A percentile compares a stretch with the other conserved stretches of the same genome.
Conservation (phyloP, 768 basidiomycete species). For the Kwoniella mangroviensis region DNA sequence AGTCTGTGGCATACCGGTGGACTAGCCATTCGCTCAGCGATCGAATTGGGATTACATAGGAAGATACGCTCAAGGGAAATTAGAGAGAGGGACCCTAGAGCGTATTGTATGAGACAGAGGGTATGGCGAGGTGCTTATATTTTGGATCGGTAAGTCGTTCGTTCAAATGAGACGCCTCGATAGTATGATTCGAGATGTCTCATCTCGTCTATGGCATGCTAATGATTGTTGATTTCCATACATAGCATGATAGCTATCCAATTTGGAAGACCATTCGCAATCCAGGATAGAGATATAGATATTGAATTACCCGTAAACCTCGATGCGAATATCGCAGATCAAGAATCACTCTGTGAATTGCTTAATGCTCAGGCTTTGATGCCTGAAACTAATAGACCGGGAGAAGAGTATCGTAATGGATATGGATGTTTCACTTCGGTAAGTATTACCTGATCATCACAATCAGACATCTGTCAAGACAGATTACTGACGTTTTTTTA, state of each 20-base stretch:
- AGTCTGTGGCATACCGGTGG: constrained; percentile 20
- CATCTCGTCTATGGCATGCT: no score
- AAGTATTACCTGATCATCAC: neutral
- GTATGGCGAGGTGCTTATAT: constrained; percentile 16
- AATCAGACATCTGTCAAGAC: neutral
- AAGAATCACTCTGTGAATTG: neutral
- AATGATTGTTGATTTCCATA: no score
- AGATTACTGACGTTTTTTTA: neutral
- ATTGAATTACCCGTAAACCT: constrained; percentile 15
- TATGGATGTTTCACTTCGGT: constrained; percentile 14
- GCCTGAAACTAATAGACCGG: constrained; percentile 10
- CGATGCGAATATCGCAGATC: constrained; percentile 16
- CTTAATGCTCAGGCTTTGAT: constrained; percentile 10
- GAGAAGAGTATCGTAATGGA: constrained; percentile 15
- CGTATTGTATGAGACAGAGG: constrained; percentile 14
- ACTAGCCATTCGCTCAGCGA: constrained; percentile 9
- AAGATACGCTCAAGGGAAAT: constrained; percentile 7
- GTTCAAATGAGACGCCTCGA: neutral
- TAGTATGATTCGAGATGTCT: neutral
- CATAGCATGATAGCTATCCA: constrained; percentile 16
- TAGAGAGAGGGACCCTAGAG: constrained; percentile 12
- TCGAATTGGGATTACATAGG: constrained; percentile 16
- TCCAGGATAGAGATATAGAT: constrained; percentile 15
- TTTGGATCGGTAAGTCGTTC: constrained; percentile 10
- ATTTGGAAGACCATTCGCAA: constrained; percentile 14